These are phyloP conservation scores for Phalaenopsis aphrodite DNA, from an alignment of 106 monocot species.

Conservation along the genomic window DNA sequence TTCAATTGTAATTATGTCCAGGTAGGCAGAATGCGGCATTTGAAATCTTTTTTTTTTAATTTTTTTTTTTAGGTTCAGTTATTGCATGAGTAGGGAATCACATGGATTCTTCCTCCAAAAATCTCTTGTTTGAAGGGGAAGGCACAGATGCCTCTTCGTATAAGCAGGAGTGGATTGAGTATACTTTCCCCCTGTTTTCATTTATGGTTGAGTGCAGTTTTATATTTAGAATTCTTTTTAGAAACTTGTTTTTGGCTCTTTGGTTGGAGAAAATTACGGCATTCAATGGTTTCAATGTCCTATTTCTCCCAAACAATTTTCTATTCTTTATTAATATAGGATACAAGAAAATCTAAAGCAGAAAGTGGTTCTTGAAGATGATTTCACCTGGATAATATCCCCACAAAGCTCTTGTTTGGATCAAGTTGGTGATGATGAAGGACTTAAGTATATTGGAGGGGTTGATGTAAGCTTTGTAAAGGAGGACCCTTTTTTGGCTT, in stretches of 20 bases:
- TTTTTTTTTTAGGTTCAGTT: neutral
- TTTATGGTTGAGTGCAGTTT: neutral
- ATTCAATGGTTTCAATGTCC: neutral
- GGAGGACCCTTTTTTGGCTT: constrained; percentile 58
- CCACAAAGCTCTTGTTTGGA: constrained; percentile 4
- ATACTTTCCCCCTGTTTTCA: neutral
- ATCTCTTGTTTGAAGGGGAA: neutral
- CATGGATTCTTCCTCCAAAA: constrained; percentile 2
- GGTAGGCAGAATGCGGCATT: neutral
- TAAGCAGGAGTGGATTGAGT: constrained; percentile 3
- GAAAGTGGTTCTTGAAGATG: constrained; percentile 53
- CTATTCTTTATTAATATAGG: constrained; percentile 16
- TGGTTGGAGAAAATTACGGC: neutral
- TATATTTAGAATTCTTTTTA: neutral
- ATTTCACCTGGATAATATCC: constrained; percentile 52
- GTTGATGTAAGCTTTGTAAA: constrained; percentile 85
- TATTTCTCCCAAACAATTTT: neutral
- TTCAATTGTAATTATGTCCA: neutral
- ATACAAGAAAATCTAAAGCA: constrained; percentile 56
- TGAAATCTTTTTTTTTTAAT: neutral
- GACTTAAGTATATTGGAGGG: constrained; percentile 62
- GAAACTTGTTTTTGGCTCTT: neutral
- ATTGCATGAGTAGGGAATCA: neutral
- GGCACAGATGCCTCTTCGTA: neutral
- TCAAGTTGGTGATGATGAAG: neutral